Conservation (phyloP, 1,139 yeast genomes). For the Candida tetrigidarum region DNA sequence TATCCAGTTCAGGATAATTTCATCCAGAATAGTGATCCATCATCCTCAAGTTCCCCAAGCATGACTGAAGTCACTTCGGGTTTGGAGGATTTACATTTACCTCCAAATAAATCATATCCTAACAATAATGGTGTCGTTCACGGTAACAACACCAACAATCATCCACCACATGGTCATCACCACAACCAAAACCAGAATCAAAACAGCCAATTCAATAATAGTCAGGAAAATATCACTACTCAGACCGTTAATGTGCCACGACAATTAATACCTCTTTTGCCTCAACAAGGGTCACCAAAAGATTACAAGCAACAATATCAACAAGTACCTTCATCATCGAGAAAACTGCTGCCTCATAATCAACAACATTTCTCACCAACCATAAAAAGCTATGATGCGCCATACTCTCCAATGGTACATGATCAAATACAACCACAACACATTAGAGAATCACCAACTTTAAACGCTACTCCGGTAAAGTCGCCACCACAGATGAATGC, state of each 20-base stretch:
- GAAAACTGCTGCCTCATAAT: constrained; percentile 4
- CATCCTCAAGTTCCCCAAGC: constrained; percentile 14
- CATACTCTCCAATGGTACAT: constrained; percentile 1
- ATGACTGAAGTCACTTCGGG: constrained; percentile 16
- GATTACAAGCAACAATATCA: constrained; percentile 8
- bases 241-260: constrained; percentile 8
- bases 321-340: constrained; percentile 2
- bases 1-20: constrained; percentile 26
- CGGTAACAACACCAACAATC: constrained; percentile 7
- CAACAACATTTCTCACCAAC: constrained; percentile 13
- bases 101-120: constrained; percentile 16
- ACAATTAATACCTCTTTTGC: constrained; percentile 9
- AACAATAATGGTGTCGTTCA: background rate
- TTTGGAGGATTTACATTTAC: constrained; percentile 18
- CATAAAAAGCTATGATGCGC: constrained; percentile 4
- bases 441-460: constrained; percentile 8
- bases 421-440: constrained; percentile 2
- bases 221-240: constrained; percentile 3
- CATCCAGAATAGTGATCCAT: constrained; percentile 9
- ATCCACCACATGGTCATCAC: too few relatives aligned
- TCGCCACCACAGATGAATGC: constrained; percentile 11
- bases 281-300: constrained; percentile 2
- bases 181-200: background rate
- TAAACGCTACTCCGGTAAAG: constrained; percentile 10
- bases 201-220: constrained; percentile 1